These are phyloP conservation scores for Trichophyton verrucosum DNA, from an alignment of 2,329 filamentous ascomycete genomes.

Conservation along the genomic window DNA sequence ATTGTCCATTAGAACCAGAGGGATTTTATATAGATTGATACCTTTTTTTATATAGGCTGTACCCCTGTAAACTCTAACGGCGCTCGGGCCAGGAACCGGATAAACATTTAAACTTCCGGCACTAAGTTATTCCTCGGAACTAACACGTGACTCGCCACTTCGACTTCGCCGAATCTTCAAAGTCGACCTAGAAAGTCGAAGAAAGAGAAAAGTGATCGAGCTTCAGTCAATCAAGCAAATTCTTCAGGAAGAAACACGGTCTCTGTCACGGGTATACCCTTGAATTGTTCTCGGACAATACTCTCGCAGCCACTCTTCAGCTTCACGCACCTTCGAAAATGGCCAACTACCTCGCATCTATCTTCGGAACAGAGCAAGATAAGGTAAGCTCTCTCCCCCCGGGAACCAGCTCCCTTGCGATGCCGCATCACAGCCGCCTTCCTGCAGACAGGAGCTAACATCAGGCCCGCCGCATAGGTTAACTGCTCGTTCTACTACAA, in stretches of 20 bases:
- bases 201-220: not conserved
- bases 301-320: not conserved
- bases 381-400: conserved; percentile 38
- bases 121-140: not conserved
- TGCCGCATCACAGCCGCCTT: not conserved
- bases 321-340: conserved; percentile 37
- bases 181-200: not conserved
- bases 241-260: not conserved
- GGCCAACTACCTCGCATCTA: conserved; percentile 98
- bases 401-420: not conserved
- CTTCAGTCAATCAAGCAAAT: not conserved
- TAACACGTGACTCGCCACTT: not conserved
- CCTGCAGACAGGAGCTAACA: conserved; percentile 11
- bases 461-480: conserved; percentile 37
- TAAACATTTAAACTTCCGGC: not conserved
- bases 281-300: not conserved
- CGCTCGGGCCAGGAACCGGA: not conserved
- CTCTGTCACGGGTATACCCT: not conserved
- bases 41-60: no score
- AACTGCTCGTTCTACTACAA: conserved; percentile 99
- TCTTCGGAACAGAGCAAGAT: conserved; percentile 99
- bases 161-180: not conserved
- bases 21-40: no score
- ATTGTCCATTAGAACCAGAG: no score
- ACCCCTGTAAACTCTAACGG: no score